Base-by-base conservation (phyloP, 2,329 filamentous ascomycete genomes). In the Graphilbum fragrans region DNA sequence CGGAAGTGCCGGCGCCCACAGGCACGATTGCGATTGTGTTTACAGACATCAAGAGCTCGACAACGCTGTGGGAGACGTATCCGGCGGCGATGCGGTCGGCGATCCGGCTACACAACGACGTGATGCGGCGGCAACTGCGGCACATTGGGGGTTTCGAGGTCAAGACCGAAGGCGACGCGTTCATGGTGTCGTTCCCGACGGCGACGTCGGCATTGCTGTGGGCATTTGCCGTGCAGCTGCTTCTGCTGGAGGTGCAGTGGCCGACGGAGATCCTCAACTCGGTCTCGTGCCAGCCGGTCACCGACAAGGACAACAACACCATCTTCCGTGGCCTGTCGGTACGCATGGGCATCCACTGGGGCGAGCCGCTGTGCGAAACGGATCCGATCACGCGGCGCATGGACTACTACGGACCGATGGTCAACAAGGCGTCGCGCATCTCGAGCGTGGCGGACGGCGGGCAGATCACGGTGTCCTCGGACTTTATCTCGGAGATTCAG, bases 401-500 rank as follows among this genome's bases (percentile, higher is more conserved):
- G 92, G 92, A 98, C 55, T 98, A 98, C 64, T 98, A 96, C 57
- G 92, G 92, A 1, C 92, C 92, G 14, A 98, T 98, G 87, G 92
- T 98, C 54, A 98, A 98, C 63, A 88, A 93, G 55, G 86, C 92
- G 1, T 83, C 92, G 16, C 83, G 92, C 64, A 94, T 98, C 49
- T 92, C 86, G 7, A 82, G 86, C 19, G 88, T 94, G 35, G 92
- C 92, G 29, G 92, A 98, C 57, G 92, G 92, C 46, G 92, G 92
- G 1, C 90, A 98, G 58, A 95, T 96, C 49, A 92, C 90, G 0
- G 92, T 96, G 2, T 95, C 88, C 1, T 87, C 87, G 2, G 92
- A 98, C 59, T 96, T 96, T 62, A 94, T 98, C 55, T 85, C 84
- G 12, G 92, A 98, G 59, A 90, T 96, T 42, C 86, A 94, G 57